Percentiles rank a stretch among this genome's conserved stretches.
Conservation (phyloP, 345 rosid species). For the Salix exigua region DNA sequence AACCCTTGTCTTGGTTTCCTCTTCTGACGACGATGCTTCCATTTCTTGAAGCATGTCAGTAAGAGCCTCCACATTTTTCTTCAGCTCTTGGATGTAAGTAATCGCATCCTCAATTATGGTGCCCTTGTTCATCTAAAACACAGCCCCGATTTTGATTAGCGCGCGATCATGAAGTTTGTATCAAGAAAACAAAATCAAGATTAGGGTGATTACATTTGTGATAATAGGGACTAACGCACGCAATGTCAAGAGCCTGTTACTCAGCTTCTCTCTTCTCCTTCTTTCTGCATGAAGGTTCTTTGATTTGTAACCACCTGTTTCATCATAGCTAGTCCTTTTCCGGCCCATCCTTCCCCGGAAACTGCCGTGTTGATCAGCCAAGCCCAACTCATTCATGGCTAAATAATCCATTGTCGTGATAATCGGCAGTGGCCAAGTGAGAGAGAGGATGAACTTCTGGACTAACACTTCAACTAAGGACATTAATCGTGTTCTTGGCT, state of each 20-base stretch:
- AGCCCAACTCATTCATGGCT: slow-evolving; percentile 20
- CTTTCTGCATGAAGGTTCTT: slow-evolving; percentile 82
- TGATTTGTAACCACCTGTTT: slow-evolving; percentile 40
- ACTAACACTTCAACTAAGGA: not conserved
- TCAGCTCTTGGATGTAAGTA: slow-evolving; percentile 63
- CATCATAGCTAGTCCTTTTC: slow-evolving; percentile 27
- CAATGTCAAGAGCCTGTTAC: slow-evolving; percentile 56
- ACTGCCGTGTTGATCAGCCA: not conserved
- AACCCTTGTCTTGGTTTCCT: slow-evolving; percentile 12
- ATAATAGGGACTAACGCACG: slow-evolving; percentile 81
- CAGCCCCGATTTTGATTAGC: not conserved
- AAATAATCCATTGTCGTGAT: slow-evolving; percentile 28
- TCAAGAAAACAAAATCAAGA: not conserved
- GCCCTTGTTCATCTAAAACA: slow-evolving; percentile 69
- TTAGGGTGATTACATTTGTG: slow-evolving; percentile 53
- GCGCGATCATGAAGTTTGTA: not conserved
- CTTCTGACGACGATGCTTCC: slow-evolving; percentile 37
- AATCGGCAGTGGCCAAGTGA: not conserved
- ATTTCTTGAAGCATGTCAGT: slow-evolving; percentile 51
- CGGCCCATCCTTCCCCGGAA: slow-evolving; percentile 26
- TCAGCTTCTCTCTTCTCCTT: slow-evolving; percentile 71
- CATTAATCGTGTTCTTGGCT: not conserved
- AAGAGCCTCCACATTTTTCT: slow-evolving; percentile 42
- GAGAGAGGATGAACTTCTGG: not conserved
- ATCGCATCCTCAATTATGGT: slow-evolving; percentile 79